Evolutionary conservation across 352 stramenopile species (phyloP).

Genomic region (Poterioochromonas sp.): DNA sequence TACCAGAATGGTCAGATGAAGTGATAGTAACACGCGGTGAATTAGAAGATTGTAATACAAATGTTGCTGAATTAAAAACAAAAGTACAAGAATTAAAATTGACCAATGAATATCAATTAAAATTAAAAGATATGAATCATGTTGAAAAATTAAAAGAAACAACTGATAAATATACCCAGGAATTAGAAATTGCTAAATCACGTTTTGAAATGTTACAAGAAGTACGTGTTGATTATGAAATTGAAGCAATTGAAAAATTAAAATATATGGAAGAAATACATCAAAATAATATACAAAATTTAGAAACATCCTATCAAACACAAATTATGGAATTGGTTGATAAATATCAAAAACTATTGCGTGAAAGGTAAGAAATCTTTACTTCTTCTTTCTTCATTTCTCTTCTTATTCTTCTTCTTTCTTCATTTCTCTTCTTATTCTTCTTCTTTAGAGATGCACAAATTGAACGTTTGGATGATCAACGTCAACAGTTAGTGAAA

Average conservation of each 20-base stretch:
- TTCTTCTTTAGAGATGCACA: too few relatives aligned
- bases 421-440: too few relatives aligned
- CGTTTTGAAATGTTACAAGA: constrained; percentile 80
- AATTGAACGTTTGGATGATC: constrained; percentile 51
- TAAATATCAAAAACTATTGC: constrained; percentile 69
- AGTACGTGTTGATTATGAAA: constrained; percentile 60
- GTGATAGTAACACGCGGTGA: constrained; percentile 83
- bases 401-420: too few relatives aligned
- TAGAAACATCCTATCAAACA: constrained; percentile 74
- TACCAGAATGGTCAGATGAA: constrained; percentile 66
- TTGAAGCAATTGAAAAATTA: constrained; percentile 43
- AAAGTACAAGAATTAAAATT: constrained; percentile 82
- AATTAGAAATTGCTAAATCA: constrained; percentile 72
- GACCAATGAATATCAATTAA: constrained; percentile 87
- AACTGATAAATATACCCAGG: constrained; percentile 79
- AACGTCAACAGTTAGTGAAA: constrained; percentile 40
- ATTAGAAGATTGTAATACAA: constrained; percentile 76
- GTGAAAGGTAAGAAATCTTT: too few relatives aligned
- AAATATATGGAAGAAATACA: constrained; percentile 72
- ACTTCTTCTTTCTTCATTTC: too few relatives aligned
- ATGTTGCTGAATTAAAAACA: constrained; percentile 81
- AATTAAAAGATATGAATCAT: constrained; percentile 88
- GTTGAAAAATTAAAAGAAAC: constrained; percentile 89
- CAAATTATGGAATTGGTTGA: constrained; percentile 81
- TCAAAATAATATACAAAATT: constrained; percentile 72